Evolutionary conservation across 129 eudicot genomes (phyloP).

Genomic region (Mikania micrantha): DNA sequence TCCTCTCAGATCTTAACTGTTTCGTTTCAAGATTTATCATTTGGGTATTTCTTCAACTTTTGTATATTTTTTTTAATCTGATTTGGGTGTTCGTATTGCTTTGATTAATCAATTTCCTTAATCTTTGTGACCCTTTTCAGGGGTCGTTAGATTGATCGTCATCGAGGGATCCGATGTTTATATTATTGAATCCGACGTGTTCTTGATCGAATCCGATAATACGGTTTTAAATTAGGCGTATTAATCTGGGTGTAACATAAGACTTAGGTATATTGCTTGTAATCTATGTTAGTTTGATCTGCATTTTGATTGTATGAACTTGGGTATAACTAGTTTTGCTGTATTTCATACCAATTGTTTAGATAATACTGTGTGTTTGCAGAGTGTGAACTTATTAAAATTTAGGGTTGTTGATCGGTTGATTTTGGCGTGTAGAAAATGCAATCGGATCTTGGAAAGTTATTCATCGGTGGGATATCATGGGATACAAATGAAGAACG

Average conservation of each 20-base stretch:
- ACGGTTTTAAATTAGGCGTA: background rate
- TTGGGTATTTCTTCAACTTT: constrained; percentile 26
- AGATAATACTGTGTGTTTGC: background rate
- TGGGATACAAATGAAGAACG: constrained; percentile 82
- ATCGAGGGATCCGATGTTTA: constrained; percentile 43
- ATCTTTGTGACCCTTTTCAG: constrained; percentile 19
- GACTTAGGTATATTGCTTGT: constrained; percentile 36
- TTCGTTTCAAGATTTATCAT: constrained; percentile 27
- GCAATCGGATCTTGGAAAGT: constrained; percentile 71
- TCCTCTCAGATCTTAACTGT: constrained; percentile 45
- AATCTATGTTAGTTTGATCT: constrained; percentile 21
- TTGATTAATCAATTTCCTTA: constrained; percentile 10
- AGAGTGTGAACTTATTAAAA: background rate
- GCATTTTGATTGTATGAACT: constrained; percentile 21
- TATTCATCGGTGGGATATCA: constrained; percentile 70
- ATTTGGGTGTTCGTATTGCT: background rate
- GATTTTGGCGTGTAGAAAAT: constrained; percentile 27
- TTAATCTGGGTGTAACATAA: constrained; percentile 14
- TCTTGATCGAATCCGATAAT: constrained; percentile 34
- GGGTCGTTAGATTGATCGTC: constrained; percentile 23
- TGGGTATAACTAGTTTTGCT: background rate
- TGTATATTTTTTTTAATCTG: constrained; percentile 7
- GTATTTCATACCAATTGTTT: background rate
- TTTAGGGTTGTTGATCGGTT: background rate
- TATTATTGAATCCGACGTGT: no score